These are phyloP conservation scores for Trichoderma semiorbis DNA, from an alignment of 2,329 filamentous ascomycete species.

Conservation along the genomic window DNA sequence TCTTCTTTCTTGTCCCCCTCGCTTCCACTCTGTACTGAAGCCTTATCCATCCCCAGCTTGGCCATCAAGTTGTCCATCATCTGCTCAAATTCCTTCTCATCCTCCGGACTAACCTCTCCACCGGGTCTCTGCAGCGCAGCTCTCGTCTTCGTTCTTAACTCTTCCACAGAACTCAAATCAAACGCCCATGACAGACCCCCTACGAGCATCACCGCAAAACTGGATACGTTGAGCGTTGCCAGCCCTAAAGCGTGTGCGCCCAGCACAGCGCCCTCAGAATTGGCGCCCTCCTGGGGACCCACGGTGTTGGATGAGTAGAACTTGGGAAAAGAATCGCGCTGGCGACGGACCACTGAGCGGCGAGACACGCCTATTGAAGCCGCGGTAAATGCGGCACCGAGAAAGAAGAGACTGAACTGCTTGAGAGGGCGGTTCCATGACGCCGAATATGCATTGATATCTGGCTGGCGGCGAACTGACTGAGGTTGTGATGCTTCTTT, in stretches of 20 bases:
- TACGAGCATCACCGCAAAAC: slow-evolving; percentile 68
- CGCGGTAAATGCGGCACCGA: slow-evolving; percentile 71
- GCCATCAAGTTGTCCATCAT: slow-evolving; percentile 59
- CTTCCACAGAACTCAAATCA: slow-evolving; percentile 67
- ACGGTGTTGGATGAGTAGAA: slow-evolving; percentile 65
- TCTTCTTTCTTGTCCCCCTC: neutral
- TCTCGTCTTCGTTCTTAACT: slow-evolving; percentile 55
- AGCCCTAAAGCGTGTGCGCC: slow-evolving; percentile 80
- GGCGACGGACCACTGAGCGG: slow-evolving; percentile 64
- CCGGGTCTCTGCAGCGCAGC: slow-evolving; percentile 37
- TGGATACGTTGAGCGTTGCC: slow-evolving; percentile 80
- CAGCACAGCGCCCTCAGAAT: slow-evolving; percentile 48
- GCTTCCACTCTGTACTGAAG: neutral
- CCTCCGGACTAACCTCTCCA: slow-evolving; percentile 37
- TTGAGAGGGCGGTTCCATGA: slow-evolving; percentile 20
- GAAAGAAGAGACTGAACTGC: slow-evolving; percentile 68
- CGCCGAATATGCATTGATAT: slow-evolving; percentile 16
- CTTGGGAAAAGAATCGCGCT: slow-evolving; percentile 58
- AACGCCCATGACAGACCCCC: slow-evolving; percentile 75
- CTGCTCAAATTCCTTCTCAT: slow-evolving; percentile 60
- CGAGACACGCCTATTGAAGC: slow-evolving; percentile 69
- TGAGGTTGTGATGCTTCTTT: neutral
- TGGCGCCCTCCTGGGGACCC: slow-evolving; percentile 7
- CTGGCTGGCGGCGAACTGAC: slow-evolving; percentile 4
- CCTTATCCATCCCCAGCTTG: slow-evolving; percentile 39